Evolutionary conservation across 768 basidiomycete species (phyloP).

Genomic region (Baorangia bicolor): DNA sequence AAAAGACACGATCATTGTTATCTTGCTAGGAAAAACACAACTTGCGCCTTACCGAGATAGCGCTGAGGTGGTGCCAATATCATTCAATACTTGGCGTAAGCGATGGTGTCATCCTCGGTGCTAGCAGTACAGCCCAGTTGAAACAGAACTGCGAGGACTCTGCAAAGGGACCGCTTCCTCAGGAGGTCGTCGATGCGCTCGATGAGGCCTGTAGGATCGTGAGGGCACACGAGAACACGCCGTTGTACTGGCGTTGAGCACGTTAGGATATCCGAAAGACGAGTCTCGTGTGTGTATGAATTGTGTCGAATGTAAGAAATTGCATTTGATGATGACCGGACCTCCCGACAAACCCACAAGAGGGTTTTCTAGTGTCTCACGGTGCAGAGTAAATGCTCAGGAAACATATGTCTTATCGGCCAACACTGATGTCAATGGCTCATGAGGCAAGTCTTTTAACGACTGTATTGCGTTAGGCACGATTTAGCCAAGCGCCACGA

Average conservation of each 20-base stretch:
- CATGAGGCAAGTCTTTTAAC: background rate
- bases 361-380: background rate
- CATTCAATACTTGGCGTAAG: slow-evolving; percentile 44
- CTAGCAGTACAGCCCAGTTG: slow-evolving; percentile 45
- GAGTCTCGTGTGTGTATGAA: background rate
- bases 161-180: slow-evolving; percentile 54
- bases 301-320: background rate
- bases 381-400: background rate
- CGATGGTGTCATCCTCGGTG: slow-evolving; percentile 51
- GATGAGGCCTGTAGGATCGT: slow-evolving; percentile 50
- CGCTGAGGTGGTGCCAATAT: slow-evolving; percentile 62
- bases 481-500: background rate
- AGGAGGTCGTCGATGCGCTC: slow-evolving; percentile 49
- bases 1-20: background rate
- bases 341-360: background rate
- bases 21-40: slow-evolving; percentile 35
- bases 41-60: slow-evolving; percentile 52
- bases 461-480: background rate
- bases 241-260: slow-evolving; percentile 38
- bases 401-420: background rate
- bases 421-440: background rate
- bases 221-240: slow-evolving; percentile 32
- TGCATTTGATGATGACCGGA: background rate
- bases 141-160: slow-evolving; percentile 44
- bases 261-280: background rate